Percentiles rank a stretch among this genome's conserved stretches.
These are phyloP conservation scores for Erodium trifolium DNA, from an alignment of 441 rosid species.

Conservation along the genomic window DNA sequence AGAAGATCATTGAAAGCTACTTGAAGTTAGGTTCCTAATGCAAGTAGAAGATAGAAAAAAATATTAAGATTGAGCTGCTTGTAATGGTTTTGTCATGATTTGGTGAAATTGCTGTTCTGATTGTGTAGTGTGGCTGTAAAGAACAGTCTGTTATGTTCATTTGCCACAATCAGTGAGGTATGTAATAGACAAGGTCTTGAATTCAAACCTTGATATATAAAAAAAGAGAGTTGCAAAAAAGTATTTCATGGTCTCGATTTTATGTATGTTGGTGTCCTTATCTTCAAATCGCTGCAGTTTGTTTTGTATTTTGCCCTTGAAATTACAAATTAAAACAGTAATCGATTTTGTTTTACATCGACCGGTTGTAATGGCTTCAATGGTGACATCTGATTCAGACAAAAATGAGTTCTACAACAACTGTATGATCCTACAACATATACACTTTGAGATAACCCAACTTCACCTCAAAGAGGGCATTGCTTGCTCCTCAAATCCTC, in stretches of 20 bases:
- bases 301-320: too few species aligned
- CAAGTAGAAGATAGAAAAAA: conserved; percentile 9
- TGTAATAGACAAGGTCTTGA: too few species aligned
- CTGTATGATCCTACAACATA: conserved; percentile 24
- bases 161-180: background rate
- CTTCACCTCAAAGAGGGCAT: conserved; percentile 35
- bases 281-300: too few species aligned
- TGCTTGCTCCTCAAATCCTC: conserved; percentile 53
- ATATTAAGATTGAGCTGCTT: background rate
- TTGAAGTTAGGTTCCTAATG: conserved; percentile 22
- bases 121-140: background rate
- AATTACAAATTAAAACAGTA: too few species aligned
- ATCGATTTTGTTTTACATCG: too few species aligned
- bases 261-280: too few species aligned
- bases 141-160: background rate
- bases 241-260: background rate
- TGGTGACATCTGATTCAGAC: conserved; percentile 9
- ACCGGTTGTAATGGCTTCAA: background rate
- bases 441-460: conserved; percentile 27
- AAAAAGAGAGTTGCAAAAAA: background rate
- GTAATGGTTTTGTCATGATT: background rate
- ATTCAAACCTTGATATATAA: background rate
- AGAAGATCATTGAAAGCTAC: conserved; percentile 42
- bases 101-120: background rate
- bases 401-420: conserved; percentile 20